Percentiles rank a stretch among this genome's conserved stretches.
Conservation (phyloP, 2,329 filamentous ascomycete genomes). For the Elsinoe perseae region DNA sequence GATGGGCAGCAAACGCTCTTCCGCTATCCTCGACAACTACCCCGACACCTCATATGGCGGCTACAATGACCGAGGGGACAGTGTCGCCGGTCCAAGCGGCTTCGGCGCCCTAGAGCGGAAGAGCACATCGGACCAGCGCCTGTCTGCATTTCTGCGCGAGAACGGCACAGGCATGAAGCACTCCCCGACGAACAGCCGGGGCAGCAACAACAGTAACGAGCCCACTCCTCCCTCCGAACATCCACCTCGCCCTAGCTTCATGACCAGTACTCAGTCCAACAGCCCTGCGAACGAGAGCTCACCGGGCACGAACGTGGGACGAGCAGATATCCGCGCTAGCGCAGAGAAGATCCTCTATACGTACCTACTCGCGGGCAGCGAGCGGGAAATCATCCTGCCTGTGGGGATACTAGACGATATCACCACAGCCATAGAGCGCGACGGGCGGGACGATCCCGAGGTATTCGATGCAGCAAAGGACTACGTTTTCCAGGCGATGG, state of each 20-base stretch:
- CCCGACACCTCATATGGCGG: slow-evolving; percentile 50
- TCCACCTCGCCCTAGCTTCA: slow-evolving; percentile 49
- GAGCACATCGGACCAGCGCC: slow-evolving; percentile 74
- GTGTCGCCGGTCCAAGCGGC: slow-evolving; percentile 33
- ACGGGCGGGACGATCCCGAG: slow-evolving; percentile 89
- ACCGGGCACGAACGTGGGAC: slow-evolving; percentile 72
- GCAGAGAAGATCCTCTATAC: slow-evolving; percentile 99
- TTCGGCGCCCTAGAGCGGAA: slow-evolving; percentile 49
- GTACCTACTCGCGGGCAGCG: slow-evolving; percentile 86
- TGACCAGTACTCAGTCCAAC: slow-evolving; percentile 43
- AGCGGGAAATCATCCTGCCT: slow-evolving; percentile 90
- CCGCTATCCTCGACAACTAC: slow-evolving; percentile 56
- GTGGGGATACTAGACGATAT: slow-evolving; percentile 80
- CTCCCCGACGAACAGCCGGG: slow-evolving; percentile 42
- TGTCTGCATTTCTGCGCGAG: slow-evolving; percentile 77
- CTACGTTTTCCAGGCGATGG: slow-evolving; percentile 99
- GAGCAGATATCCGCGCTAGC: slow-evolving; percentile 82
- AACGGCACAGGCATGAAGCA: slow-evolving; percentile 39
- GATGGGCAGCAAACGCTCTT: slow-evolving; percentile 75
- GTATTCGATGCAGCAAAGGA: slow-evolving; percentile 97
- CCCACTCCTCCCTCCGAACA: slow-evolving; percentile 39
- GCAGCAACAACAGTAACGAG: slow-evolving; percentile 48
- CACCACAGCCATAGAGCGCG: slow-evolving; percentile 79
- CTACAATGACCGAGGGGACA: slow-evolving; percentile 42
- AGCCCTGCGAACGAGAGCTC: slow-evolving; percentile 68